phyloP scores from a whole-genome alignment of 768 basidiomycete genomes.

The Termitomyces sp. region DNA sequence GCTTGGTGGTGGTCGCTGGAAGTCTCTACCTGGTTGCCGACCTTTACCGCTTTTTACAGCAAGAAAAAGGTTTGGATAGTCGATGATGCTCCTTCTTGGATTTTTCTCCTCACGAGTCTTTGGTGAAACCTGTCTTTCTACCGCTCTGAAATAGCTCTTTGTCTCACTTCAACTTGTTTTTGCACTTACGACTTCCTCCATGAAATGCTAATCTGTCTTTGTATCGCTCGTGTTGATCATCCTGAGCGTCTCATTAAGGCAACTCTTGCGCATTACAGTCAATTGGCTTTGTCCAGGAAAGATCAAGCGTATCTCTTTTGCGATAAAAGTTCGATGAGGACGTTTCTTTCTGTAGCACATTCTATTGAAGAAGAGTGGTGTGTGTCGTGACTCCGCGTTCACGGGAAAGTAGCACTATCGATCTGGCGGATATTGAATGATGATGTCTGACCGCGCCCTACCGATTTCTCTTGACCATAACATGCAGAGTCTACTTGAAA shows the following conservation, averaged over 20 bases:
- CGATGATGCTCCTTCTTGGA: not conserved
- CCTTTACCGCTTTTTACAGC: conserved; percentile 58
- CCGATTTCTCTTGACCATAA: too few species aligned
- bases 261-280: not conserved
- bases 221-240: not conserved
- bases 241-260: not conserved
- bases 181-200: not conserved
- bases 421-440: too few species aligned
- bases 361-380: too few species aligned
- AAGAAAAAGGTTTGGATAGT: not conserved
- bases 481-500: too few species aligned
- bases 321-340: too few species aligned
- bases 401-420: too few species aligned
- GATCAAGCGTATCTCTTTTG: too few species aligned
- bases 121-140: not conserved
- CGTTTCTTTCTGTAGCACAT: too few species aligned
- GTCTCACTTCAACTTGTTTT: not conserved
- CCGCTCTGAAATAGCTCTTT: not conserved
- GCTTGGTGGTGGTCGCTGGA: conserved; percentile 75
- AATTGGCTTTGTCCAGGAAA: too few species aligned
- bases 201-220: not conserved
- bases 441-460: too few species aligned
- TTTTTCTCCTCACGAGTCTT: not conserved
- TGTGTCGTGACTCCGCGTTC: too few species aligned
- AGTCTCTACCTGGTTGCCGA: conserved; percentile 95